Conservation (phyloP, 2,329 filamentous ascomycete genomes). For the Sphaerulina vaccinii region DNA sequence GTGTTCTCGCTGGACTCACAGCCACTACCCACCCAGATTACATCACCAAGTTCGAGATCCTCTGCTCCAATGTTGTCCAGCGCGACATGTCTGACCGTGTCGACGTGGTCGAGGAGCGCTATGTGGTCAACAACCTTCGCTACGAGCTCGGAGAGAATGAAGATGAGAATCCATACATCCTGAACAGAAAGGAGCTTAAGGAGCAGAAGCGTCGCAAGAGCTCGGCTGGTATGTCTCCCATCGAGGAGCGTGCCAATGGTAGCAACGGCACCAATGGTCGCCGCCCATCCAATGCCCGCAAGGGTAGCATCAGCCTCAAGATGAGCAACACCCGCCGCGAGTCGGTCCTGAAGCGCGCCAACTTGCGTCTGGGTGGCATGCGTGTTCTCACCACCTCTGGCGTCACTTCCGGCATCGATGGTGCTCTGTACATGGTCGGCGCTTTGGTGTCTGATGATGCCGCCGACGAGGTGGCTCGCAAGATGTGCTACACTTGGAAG, state of each 20-base stretch:
- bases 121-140: slow-evolving; percentile 87
- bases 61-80: slow-evolving; percentile 71
- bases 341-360: slow-evolving; percentile 74
- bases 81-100: slow-evolving; percentile 72
- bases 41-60: slow-evolving; percentile 76
- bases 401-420: slow-evolving; percentile 77
- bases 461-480: slow-evolving; percentile 70
- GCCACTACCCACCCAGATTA: slow-evolving; percentile 81
- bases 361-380: slow-evolving; percentile 67
- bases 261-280: slow-evolving; percentile 37
- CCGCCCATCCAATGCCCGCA: slow-evolving; percentile 53
- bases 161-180: slow-evolving; percentile 80
- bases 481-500: slow-evolving; percentile 80
- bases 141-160: slow-evolving; percentile 77
- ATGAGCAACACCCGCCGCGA: slow-evolving; percentile 72
- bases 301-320: slow-evolving; percentile 81
- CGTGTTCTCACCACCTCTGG: slow-evolving; percentile 79
- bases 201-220: slow-evolving; percentile 50
- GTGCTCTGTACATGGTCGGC: slow-evolving; percentile 78
- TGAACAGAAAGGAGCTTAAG: slow-evolving; percentile 60
- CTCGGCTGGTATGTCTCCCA: slow-evolving; percentile 36
- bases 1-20: slow-evolving; percentile 73
- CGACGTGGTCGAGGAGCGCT: slow-evolving; percentile 79
- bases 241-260: slow-evolving; percentile 33
- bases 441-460: slow-evolving; percentile 75